These are phyloP conservation scores for Botrytis deweyae DNA, from an alignment of 2,329 filamentous ascomycete species.

Conservation along the genomic window DNA sequence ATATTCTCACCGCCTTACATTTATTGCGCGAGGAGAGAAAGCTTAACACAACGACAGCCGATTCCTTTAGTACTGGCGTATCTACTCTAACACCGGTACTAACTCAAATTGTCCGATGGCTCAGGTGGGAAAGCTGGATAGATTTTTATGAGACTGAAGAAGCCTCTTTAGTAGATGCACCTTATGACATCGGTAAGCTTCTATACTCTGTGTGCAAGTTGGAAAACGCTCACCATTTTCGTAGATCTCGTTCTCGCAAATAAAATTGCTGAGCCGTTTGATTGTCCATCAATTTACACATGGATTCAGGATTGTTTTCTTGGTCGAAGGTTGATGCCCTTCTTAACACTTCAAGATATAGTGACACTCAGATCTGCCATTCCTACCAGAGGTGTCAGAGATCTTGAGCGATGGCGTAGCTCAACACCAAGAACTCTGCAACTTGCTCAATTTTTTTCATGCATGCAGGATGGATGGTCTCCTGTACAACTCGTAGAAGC, in stretches of 20 bases:
- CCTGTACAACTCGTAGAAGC: slow-evolving; percentile 68
- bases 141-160: slow-evolving; percentile 62
- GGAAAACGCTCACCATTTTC: background rate
- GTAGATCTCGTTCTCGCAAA: slow-evolving; percentile 28
- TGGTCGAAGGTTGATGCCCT: slow-evolving; percentile 40
- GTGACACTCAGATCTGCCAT: slow-evolving; percentile 39
- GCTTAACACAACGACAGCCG: slow-evolving; percentile 61
- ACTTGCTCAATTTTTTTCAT: slow-evolving; percentile 65
- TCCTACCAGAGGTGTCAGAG: slow-evolving; percentile 23
- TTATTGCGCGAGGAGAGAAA: slow-evolving; percentile 88
- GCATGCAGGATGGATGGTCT: slow-evolving; percentile 51
- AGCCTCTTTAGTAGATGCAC: slow-evolving; percentile 50
- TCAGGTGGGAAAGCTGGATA: slow-evolving; percentile 69
- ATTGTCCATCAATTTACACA: slow-evolving; percentile 58
- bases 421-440: slow-evolving; percentile 66
- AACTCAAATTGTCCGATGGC: slow-evolving; percentile 78
- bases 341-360: slow-evolving; percentile 52
- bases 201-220: background rate
- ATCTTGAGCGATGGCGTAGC: slow-evolving; percentile 32
- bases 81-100: slow-evolving; percentile 68
- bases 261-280: slow-evolving; percentile 49
- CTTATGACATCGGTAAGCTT: slow-evolving; percentile 52
- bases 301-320: slow-evolving; percentile 49
- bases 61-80: slow-evolving; percentile 46
- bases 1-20: slow-evolving; percentile 75